Percentiles rank a stretch among this genome's conserved stretches.
These are phyloP conservation scores for Fraxinus xanthoxyloides DNA, from an alignment of 305 asterid species.

Conservation along the genomic window DNA sequence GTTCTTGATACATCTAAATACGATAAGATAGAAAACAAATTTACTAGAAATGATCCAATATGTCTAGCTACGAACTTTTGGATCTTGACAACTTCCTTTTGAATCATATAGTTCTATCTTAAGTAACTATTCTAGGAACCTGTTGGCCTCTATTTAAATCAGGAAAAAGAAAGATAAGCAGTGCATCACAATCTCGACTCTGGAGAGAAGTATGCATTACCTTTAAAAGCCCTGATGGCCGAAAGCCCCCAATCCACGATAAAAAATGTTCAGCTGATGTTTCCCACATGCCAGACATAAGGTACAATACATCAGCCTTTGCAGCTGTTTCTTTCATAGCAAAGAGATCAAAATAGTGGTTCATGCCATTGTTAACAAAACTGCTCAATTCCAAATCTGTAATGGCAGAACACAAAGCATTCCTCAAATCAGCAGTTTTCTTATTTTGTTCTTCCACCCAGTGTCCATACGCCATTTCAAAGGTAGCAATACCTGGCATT, in stretches of 20 bases:
- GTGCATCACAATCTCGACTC: neutral
- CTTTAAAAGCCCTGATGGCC: conserved; percentile 88
- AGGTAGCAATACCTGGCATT: conserved; percentile 54
- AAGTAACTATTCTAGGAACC: neutral
- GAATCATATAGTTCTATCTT: neutral
- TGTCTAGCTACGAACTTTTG: neutral
- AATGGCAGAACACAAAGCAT: conserved; percentile 53
- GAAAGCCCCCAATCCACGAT: conserved; percentile 94
- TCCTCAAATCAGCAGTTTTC: conserved; percentile 54
- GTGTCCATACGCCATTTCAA: conserved; percentile 69
- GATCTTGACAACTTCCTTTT: neutral
- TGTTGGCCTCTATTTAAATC: neutral
- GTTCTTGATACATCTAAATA: neutral
- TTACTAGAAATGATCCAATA: neutral
- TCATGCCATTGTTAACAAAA: conserved; percentile 58
- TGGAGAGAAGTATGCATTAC: conserved; percentile 31
- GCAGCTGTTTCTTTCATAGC: conserved; percentile 77
- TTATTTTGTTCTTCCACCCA: conserved; percentile 85
- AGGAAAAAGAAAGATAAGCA: neutral
- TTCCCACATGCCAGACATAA: conserved; percentile 85
- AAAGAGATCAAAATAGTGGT: conserved; percentile 72
- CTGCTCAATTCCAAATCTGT: conserved; percentile 54
- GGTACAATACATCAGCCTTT: conserved; percentile 69
- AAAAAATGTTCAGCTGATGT: conserved; percentile 85
- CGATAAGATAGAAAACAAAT: neutral